phyloP scores from a whole-genome alignment of 805 yeast genomes.

The Priceomyces carsonii region DNA sequence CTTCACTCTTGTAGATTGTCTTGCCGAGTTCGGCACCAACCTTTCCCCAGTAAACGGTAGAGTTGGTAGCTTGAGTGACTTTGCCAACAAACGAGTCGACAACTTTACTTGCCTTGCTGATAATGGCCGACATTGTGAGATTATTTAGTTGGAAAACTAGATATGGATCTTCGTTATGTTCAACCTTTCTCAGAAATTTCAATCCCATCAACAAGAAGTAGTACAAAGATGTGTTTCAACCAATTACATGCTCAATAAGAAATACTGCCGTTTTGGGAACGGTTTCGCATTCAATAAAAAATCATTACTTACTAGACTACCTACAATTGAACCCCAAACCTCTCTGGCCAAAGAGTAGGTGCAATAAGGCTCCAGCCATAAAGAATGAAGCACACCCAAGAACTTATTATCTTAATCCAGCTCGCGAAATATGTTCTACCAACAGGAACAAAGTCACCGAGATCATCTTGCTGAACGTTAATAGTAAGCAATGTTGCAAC shows the following conservation, averaged over 20 bases:
- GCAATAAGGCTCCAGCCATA: slow-evolving; percentile 93
- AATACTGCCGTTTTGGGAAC: slow-evolving; percentile 26
- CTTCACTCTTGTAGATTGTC: slow-evolving; percentile 87
- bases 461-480: slow-evolving; percentile 80
- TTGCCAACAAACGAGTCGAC: slow-evolving; percentile 36
- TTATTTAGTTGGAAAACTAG: no score
- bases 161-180: no score
- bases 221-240: slow-evolving; percentile 9
- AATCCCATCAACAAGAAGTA: slow-evolving; percentile 2
- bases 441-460: slow-evolving; percentile 91
- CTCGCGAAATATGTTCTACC: slow-evolving; percentile 95
- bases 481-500: slow-evolving; percentile 91
- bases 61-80: slow-evolving; percentile 44
- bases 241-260: slow-evolving; percentile 13
- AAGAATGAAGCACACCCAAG: slow-evolving; percentile 86
- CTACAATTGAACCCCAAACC: slow-evolving; percentile 53
- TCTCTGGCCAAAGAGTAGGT: slow-evolving; percentile 86
- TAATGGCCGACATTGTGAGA: slow-evolving; percentile 43
- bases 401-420: slow-evolving; percentile 89
- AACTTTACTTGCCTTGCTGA: slow-evolving; percentile 40
- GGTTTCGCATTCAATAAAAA: no score
- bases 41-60: slow-evolving; percentile 79
- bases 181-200: slow-evolving; percentile 4
- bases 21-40: slow-evolving; percentile 65
- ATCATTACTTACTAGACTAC: neutral